Conservation (phyloP, 495 filamentous ascomycete species). For the Xylaria bambusicola region DNA sequence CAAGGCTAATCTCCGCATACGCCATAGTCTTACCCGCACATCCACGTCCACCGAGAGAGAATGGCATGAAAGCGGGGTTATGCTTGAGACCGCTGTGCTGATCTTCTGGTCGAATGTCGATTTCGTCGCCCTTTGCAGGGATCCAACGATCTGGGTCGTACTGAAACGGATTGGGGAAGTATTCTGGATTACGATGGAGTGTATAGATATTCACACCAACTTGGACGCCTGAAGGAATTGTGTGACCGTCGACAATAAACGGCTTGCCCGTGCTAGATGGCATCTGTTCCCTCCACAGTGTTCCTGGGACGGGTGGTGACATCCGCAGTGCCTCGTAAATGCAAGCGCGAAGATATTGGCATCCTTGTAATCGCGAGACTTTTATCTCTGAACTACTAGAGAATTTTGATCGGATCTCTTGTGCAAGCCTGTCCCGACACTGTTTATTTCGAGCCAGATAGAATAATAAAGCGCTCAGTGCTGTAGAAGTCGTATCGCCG, state of each 20-base stretch:
- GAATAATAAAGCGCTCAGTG: neutral
- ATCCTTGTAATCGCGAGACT: conserved; percentile 23
- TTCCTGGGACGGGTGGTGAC: conserved; percentile 50
- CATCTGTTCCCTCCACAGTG: conserved; percentile 44
- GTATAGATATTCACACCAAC: conserved; percentile 56
- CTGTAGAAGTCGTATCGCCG: neutral
- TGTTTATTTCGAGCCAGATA: neutral
- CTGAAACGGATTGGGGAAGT: neutral
- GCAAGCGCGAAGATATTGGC: conserved; percentile 47
- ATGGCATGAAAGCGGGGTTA: neutral
- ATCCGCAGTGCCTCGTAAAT: conserved; percentile 64
- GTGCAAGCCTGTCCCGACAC: neutral
- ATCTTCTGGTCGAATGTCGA: no score
- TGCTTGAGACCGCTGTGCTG: neutral
- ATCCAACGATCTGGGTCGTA: neutral
- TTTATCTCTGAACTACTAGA: neutral
- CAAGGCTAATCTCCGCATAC: no score
- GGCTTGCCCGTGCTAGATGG: conserved; percentile 32
- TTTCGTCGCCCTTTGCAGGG: neutral
- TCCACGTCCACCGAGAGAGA: neutral
- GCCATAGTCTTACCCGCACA: no score
- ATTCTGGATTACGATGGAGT: conserved; percentile 52
- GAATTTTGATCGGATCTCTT: neutral
- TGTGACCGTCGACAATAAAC: conserved; percentile 51
- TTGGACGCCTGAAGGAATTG: conserved; percentile 50